Evolutionary conservation across 495 filamentous ascomycete species (phyloP).

Genomic region (Delitschia confertaspora): DNA sequence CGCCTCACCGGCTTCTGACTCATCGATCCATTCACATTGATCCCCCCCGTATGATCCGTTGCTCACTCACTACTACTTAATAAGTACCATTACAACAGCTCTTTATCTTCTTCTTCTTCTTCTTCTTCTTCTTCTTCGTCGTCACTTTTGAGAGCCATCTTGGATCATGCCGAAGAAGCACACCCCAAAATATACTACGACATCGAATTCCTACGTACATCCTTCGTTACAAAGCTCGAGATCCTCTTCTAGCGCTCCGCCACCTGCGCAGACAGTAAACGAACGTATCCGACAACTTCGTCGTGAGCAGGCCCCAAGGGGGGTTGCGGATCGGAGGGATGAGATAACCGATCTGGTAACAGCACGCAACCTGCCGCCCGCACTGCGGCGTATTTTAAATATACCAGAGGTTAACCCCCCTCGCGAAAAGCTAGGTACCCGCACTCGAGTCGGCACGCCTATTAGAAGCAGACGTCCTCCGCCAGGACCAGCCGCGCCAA

Average conservation of each 20-base stretch:
- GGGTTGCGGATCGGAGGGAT: conserved; percentile 25
- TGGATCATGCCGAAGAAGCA: conserved; percentile 35
- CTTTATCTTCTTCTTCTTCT: neutral
- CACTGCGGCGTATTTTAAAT: conserved; percentile 52
- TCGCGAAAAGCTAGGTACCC: conserved; percentile 46
- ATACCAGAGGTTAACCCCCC: conserved; percentile 64
- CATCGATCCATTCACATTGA: too few relatives aligned
- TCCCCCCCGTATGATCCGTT: too few relatives aligned
- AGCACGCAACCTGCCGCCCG: conserved; percentile 45
- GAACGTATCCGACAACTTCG: conserved; percentile 35
- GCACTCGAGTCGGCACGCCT: conserved; percentile 34
- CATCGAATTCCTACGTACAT: conserved; percentile 27
- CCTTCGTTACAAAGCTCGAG: conserved; percentile 18
- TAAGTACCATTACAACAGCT: too few relatives aligned
- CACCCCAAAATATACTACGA: conserved; percentile 23
- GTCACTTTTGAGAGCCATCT: neutral
- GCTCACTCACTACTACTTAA: too few relatives aligned
- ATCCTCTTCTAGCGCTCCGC: conserved; percentile 5
- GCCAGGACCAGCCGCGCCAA: conserved; percentile 61
- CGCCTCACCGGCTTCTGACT: too few relatives aligned
- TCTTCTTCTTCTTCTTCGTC: neutral
- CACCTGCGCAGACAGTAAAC: conserved; percentile 30
- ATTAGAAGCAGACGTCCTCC: conserved; percentile 36
- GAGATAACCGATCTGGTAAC: conserved; percentile 29
- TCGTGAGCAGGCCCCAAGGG: conserved; percentile 30